These are phyloP conservation scores for Xerocomellus intermedius DNA, from an alignment of 768 basidiomycete species.

Conservation along the genomic window DNA sequence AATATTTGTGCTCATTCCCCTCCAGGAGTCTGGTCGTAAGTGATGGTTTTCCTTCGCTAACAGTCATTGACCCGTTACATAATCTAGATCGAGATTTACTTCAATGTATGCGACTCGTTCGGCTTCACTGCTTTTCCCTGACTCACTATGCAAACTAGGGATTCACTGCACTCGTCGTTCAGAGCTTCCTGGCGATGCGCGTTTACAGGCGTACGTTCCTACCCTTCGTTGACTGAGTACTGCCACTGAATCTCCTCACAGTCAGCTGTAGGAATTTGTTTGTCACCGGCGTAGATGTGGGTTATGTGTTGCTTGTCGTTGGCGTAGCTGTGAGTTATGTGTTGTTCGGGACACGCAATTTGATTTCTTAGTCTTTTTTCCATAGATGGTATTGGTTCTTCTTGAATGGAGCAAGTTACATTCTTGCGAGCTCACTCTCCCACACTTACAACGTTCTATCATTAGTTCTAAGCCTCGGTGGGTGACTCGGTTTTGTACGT, in stretches of 20 bases:
- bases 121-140: background rate
- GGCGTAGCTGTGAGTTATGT: conserved; percentile 29
- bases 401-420: conserved; percentile 37
- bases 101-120: background rate
- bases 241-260: too few species aligned
- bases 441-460: conserved; percentile 1
- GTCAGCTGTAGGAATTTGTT: conserved; percentile 48
- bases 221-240: too few species aligned
- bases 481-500: conserved; percentile 1
- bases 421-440: background rate
- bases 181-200: conserved; percentile 61
- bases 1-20: too few species aligned
- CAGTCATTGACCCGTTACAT: too few species aligned
- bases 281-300: too few species aligned
- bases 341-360: background rate
- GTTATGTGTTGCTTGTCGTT: too few species aligned
- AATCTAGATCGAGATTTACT: too few species aligned
- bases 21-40: too few species aligned
- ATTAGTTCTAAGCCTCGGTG: conserved; percentile 34
- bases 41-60: too few species aligned
- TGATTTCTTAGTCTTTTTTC: background rate
- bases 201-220: too few species aligned
- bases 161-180: conserved; percentile 51
- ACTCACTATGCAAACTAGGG: conserved; percentile 18
- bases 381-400: conserved; percentile 31